Conservation (phyloP, 441 rosid genomes). For the Manihot esculenta region DNA sequence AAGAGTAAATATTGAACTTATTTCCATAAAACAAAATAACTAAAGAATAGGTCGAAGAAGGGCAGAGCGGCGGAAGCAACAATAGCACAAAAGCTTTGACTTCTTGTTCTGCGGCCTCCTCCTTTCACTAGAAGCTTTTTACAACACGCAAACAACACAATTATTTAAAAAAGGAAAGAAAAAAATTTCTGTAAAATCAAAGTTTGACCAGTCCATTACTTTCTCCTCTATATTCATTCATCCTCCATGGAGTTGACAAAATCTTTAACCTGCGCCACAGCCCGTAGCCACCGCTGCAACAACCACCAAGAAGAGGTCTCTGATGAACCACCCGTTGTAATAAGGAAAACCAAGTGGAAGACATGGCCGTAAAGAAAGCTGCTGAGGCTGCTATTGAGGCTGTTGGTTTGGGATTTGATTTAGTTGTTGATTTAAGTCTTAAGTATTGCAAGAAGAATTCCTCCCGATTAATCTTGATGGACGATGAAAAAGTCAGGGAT, state of each 20-base stretch:
- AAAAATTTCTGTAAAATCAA: not conserved
- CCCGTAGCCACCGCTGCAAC: no score
- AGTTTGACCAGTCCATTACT: constrained; percentile 6
- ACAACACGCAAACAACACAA: no score
- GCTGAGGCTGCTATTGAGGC: constrained; percentile 30
- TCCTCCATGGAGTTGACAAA: constrained; percentile 13
- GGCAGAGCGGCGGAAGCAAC: not conserved
- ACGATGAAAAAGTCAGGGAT: constrained; percentile 17
- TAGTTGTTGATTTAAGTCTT: constrained; percentile 65
- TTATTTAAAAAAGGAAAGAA: no score
- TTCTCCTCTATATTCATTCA: no score
- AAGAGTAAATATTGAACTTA: no score
- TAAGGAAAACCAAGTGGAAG: not conserved
- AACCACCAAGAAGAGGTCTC: not conserved
- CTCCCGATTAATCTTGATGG: constrained; percentile 15
- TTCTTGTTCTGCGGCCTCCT: not conserved
- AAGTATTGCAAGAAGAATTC: constrained; percentile 60
- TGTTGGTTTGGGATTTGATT: constrained; percentile 58
- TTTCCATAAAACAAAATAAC: no score
- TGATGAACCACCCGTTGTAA: no score
- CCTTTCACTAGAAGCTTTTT: no score
- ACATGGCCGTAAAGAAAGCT: constrained; percentile 27
- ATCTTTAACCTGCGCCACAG: no score
- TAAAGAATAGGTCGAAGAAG: no score
- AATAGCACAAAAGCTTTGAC: constrained; percentile 13